These are phyloP conservation scores for Fraxinus baroniana DNA, from an alignment of 305 asterid species.

Conservation along the genomic window DNA sequence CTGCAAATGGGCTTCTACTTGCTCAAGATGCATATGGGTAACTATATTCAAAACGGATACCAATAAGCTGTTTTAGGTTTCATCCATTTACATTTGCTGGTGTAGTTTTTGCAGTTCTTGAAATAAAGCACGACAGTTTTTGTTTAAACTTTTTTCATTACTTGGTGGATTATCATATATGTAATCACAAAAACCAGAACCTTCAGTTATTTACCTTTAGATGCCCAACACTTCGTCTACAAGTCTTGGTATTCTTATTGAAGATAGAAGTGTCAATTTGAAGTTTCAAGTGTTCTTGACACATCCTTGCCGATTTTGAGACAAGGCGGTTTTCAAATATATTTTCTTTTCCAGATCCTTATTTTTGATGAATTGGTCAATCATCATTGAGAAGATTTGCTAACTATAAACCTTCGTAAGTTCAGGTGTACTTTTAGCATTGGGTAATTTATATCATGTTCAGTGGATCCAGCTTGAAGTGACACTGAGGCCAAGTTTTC, in stretches of 20 bases:
- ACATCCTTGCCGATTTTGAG: not conserved
- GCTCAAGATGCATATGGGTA: slow-evolving; percentile 97
- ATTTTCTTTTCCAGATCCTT: not conserved
- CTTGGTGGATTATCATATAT: slow-evolving; percentile 3
- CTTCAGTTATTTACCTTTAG: slow-evolving; percentile 6
- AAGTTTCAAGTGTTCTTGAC: not conserved
- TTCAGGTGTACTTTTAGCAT: not conserved
- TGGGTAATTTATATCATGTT: not conserved
- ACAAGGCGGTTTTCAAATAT: not conserved
- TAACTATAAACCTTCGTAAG: not conserved
- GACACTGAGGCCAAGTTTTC: not conserved
- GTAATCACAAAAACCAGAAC: slow-evolving; percentile 1
- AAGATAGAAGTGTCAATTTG: slow-evolving; percentile 1
- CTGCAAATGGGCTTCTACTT: slow-evolving; percentile 70
- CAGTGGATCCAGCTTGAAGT: not conserved
- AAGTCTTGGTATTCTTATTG: slow-evolving; percentile 10
- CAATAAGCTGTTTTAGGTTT: not conserved
- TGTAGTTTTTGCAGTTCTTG: not conserved
- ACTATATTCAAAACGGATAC: slow-evolving; percentile 5
- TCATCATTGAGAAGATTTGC: not conserved
- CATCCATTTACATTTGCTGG: not conserved
- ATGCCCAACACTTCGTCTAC: slow-evolving; percentile 19
- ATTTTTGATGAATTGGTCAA: not conserved
- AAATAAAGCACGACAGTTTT: slow-evolving; percentile 2
- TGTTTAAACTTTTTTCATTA: slow-evolving; percentile 4